These are phyloP conservation scores for Candida sp. DNA, from an alignment of 1,139 yeast species.

Conservation along the genomic window DNA sequence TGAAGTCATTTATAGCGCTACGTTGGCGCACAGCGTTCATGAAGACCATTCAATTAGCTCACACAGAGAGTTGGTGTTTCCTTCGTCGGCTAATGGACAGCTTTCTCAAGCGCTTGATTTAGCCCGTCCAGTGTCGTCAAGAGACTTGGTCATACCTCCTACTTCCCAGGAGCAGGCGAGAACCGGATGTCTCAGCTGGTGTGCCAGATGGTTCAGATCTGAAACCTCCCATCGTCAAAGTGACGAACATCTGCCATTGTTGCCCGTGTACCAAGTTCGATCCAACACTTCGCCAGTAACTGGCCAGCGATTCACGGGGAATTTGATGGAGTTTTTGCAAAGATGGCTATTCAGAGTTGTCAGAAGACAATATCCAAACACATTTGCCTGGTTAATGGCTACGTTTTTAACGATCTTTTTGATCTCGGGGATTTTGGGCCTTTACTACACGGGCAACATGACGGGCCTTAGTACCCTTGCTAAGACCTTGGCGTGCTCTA, in stretches of 20 bases:
- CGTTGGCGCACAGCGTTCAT: neutral
- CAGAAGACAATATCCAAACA: constrained; percentile 11
- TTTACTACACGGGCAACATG: constrained; percentile 23
- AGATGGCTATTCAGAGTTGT: constrained; percentile 11
- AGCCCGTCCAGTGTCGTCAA: constrained; percentile 1
- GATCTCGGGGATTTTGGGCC: constrained; percentile 10
- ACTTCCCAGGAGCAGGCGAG: neutral
- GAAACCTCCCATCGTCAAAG: neutral
- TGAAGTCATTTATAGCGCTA: constrained; percentile 1
- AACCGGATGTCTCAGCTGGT: constrained; percentile 1
- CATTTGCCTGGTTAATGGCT: constrained; percentile 11
- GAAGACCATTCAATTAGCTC: constrained; percentile 3
- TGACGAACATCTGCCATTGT: constrained; percentile 4
- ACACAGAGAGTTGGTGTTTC: constrained; percentile 3
- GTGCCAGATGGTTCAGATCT: neutral
- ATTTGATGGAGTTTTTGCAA: constrained; percentile 6
- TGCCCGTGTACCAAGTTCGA: constrained; percentile 5
- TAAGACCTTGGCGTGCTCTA: constrained; percentile 19
- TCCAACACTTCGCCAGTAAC: neutral
- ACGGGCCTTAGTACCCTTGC: constrained; percentile 10
- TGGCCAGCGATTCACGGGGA: neutral
- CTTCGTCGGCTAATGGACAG: constrained; percentile 3
- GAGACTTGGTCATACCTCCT: neutral
- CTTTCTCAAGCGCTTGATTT: constrained; percentile 2
- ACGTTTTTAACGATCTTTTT: constrained; percentile 11